These are phyloP conservation scores for Chloromonas sp. DNA, from an alignment of 163 green algal species.

Conservation along the genomic window DNA sequence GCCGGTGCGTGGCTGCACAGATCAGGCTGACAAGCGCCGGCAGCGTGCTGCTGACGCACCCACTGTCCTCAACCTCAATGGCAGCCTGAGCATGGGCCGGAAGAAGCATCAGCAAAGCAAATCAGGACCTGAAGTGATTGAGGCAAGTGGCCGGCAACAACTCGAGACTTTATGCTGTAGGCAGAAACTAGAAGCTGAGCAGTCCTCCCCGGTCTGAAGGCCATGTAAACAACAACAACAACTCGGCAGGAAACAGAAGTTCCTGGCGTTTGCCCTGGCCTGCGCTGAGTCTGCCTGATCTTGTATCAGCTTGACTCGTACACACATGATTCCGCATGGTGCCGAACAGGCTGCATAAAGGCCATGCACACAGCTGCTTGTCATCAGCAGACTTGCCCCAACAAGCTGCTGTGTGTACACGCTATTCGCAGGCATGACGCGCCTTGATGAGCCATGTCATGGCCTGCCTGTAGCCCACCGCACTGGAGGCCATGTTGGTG, in stretches of 20 bases:
- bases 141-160: background rate
- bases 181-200: background rate
- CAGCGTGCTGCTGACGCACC: slow-evolving; percentile 10
- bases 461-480: slow-evolving; percentile 87
- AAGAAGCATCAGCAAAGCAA: background rate
- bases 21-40: slow-evolving; percentile 54
- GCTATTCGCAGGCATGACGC: background rate
- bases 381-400: no score
- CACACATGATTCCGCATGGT: no score
- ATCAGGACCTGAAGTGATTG: no score
- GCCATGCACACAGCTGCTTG: no score
- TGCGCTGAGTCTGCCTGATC: background rate
- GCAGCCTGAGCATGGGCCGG: background rate
- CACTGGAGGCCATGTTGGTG: slow-evolving; percentile 52
- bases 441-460: slow-evolving; percentile 52
- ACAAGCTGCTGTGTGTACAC: background rate
- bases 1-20: slow-evolving; percentile 57
- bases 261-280: no score
- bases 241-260: no score
- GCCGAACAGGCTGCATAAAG: no score
- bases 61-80: background rate
- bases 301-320: no score
- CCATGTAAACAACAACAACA: no score
- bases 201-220: no score
- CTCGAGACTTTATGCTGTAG: background rate